phyloP scores from a whole-genome alignment of 208 protist species.

The Trichomonas vaginalis region DNA sequence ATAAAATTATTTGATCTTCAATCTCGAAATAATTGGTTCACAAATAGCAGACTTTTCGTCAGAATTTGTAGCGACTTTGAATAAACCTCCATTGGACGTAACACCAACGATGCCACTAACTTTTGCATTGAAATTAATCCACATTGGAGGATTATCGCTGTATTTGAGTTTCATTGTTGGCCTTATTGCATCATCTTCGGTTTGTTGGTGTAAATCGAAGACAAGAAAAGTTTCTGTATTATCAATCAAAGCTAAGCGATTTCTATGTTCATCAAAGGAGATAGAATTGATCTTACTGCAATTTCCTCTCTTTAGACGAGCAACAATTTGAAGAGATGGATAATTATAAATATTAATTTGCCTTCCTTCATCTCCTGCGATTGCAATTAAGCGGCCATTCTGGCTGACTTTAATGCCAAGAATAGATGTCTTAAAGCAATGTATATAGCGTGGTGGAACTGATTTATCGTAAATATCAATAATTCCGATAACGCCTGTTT shows the following conservation, averaged over 20 bases:
- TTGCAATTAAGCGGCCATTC: neutral
- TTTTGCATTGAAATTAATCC: neutral
- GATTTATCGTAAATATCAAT: neutral
- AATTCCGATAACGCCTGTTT: neutral
- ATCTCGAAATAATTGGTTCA: neutral
- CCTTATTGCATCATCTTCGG: neutral
- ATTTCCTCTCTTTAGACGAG: neutral
- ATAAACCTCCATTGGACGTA: neutral
- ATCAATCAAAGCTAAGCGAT: neutral
- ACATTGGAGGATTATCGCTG: neutral
- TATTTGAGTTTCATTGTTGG: neutral
- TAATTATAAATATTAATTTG: neutral
- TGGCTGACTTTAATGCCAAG: neutral
- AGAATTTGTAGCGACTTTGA: neutral
- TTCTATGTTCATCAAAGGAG: neutral
- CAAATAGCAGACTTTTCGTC: neutral
- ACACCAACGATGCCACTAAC: neutral
- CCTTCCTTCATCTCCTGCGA: neutral
- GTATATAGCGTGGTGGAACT: neutral
- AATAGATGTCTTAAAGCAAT: neutral
- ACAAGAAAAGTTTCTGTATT: neutral
- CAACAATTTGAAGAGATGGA: neutral
- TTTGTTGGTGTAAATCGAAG: neutral
- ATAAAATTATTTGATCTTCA: neutral
- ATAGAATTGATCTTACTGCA: neutral